These are phyloP conservation scores for Pontederia paniculata DNA, from an alignment of 176 grass and related monocot genomes.

Conservation along the genomic window DNA sequence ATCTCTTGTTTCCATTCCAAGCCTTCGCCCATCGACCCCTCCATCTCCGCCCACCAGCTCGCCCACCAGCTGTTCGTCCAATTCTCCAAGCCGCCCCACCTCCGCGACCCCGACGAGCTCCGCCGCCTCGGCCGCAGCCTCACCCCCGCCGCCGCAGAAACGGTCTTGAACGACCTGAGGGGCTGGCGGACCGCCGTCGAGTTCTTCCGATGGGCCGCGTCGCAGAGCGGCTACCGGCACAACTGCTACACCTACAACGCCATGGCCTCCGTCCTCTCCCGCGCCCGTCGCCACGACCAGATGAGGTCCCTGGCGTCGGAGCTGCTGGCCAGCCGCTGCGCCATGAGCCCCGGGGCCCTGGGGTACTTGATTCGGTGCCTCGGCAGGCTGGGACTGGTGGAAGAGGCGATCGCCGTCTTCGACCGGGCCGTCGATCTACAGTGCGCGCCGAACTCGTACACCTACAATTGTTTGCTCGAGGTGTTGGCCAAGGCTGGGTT, in stretches of 20 bases:
- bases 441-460: constrained; percentile 63
- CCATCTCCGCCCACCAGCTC: constrained; percentile 13
- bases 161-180: constrained; percentile 35
- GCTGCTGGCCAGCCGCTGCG: constrained; percentile 25
- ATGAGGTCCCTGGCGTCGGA: constrained; percentile 38
- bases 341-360: constrained; percentile 57
- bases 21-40: background rate
- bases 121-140: constrained; percentile 29
- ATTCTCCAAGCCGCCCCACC: constrained; percentile 48
- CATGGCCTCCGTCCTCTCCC: constrained; percentile 51
- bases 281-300: constrained; percentile 19
- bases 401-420: constrained; percentile 41
- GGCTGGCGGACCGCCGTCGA: constrained; percentile 56
- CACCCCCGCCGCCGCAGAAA: constrained; percentile 22
- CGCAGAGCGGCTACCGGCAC: constrained; percentile 56
- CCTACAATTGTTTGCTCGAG: constrained; percentile 72
- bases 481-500: constrained; percentile 44
- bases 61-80: constrained; percentile 61
- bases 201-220: constrained; percentile 62
- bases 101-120: constrained; percentile 33
- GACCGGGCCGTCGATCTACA: constrained; percentile 34
- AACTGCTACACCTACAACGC: constrained; percentile 80
- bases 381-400: constrained; percentile 30
- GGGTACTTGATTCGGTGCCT: constrained; percentile 74
- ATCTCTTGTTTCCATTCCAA: background rate